Evolutionary conservation across 2,329 filamentous ascomycete species (phyloP).

Genomic region (Diplodia mutila): DNA sequence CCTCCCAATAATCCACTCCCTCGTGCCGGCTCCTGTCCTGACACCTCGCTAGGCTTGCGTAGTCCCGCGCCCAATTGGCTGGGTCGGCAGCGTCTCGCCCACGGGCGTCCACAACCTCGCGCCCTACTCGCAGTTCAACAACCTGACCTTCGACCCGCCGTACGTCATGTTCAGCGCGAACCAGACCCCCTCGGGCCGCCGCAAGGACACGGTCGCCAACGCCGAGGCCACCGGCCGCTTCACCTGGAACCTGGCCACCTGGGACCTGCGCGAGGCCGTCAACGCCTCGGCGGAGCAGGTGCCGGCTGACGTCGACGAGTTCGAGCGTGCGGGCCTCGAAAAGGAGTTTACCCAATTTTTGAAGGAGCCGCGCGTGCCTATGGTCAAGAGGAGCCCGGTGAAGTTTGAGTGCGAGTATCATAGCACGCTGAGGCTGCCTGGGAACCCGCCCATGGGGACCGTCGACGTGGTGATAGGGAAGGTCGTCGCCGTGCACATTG

Average conservation of each 20-base stretch:
- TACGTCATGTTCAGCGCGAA: slow-evolving; percentile 67
- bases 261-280: slow-evolving; percentile 58
- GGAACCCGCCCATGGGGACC: slow-evolving; percentile 60
- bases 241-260: slow-evolving; percentile 64
- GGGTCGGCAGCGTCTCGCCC: slow-evolving; percentile 61
- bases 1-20: background rate
- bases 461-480: slow-evolving; percentile 62
- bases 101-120: slow-evolving; percentile 59
- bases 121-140: slow-evolving; percentile 66
- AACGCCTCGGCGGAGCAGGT: slow-evolving; percentile 60
- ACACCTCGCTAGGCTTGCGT: slow-evolving; percentile 59
- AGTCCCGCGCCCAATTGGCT: slow-evolving; percentile 64
- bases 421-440: slow-evolving; percentile 58
- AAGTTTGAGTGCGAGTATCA: slow-evolving; percentile 43
- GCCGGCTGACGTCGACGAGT: slow-evolving; percentile 58
- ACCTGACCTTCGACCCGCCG: slow-evolving; percentile 65
- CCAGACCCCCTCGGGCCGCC: slow-evolving; percentile 50
- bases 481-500: slow-evolving; percentile 62
- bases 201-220: slow-evolving; percentile 63
- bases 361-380: slow-evolving; percentile 11
- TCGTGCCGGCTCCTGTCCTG: background rate
- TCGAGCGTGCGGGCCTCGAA: slow-evolving; percentile 53
- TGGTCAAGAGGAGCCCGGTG: slow-evolving; percentile 44
- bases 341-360: slow-evolving; percentile 53
- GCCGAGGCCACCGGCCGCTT: slow-evolving; percentile 60